Evolutionary conservation across 2,329 filamentous ascomycete species (phyloP), one percentile per base, ranked within the genome.

Genomic region (Fragosphaeria purpurea): DNA sequence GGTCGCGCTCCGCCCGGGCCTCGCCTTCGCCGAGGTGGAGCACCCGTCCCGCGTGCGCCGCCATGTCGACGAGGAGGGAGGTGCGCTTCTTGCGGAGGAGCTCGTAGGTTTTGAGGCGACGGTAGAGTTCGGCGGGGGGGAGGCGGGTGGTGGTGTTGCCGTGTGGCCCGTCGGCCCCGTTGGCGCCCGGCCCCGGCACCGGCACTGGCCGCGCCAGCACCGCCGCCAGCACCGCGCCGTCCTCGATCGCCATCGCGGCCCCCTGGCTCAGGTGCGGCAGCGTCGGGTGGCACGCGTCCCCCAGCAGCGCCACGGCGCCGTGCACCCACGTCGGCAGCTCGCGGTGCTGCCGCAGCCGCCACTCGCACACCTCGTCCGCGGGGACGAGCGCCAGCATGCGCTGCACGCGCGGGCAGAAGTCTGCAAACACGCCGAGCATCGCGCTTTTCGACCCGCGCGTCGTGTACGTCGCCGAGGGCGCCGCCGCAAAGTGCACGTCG

Each of bases 181-280:
- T n/a, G n/a, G n/a, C n/a, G n/a, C n/a, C 62, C 48, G 54, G 55
- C 4, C 33, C 2, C 39, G 8, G n/a, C 39, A 5, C 34, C 59
- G 31, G 66, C 54, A 69, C 64, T 3, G 22, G 3, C 38, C 63
- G 62, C 46, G 64, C 63, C 31, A 83, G 64, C 3, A 73, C 71
- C 56, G 77, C 76, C 43, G 75, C 77, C 13, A 85, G 63, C 2
- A 79, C 75, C 5, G 76, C 79, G 1, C 76, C 81, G 57, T 86
- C 82, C 62, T 86, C 82, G 46, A 83, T 80, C 7, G 81, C 80
- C 69, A 83, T 82, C 7, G 82, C 80, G 9, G 82, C 81, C 39
- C 83, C 82, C 64, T 85, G 80, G 43, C 76, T 80, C 5, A 84
- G 70, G 59, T 85, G 81, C 1, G 82, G 82, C 45, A 85, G 74